Evolutionary conservation across 768 basidiomycete species (phyloP), one percentile per base, ranked within the genome.

Genomic region (Erythrobasidium yunnanense): DNA sequence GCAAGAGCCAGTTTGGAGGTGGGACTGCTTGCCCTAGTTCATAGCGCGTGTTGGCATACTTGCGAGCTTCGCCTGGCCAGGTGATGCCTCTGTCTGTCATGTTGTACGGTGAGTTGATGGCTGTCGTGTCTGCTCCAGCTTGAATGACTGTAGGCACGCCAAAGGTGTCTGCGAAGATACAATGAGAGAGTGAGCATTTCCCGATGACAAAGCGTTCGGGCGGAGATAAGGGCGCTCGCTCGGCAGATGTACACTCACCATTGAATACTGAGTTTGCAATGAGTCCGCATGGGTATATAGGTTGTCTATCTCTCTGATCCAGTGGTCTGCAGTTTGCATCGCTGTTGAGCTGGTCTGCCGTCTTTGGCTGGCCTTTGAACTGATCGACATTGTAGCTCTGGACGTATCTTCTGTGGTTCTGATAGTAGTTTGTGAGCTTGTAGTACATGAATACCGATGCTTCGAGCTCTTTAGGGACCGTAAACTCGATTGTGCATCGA

Each of bases 181-280:
- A 11, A 11, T n/a, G n/a, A 42, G 11, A 42, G 11, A n/a, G 38
- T 8, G n/a, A 22, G 32, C 11, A 23, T 13, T 20, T 2, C n/a
- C n/a, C n/a, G n/a, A n/a, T n/a, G n/a, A n/a, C n/a, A n/a, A n/a
- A n/a, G n/a, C n/a, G n/a, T n/a, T n/a, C n/a, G n/a, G n/a, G n/a
- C n/a, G n/a, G n/a, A n/a, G n/a, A n/a, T n/a, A n/a, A n/a, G n/a
- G n/a, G n/a, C n/a, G n/a, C n/a, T n/a, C n/a, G n/a, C n/a, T n/a
- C n/a, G n/a, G n/a, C n/a, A n/a, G n/a, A n/a, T n/a, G n/a, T n/a
- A 22, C 13, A 70, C 82, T 34, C 53, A 88, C 90, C 92, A 73
- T 99, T 99, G 80, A 96, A 99, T 8, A 90, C 38, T 1, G 90
- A 95, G 77, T 99, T 99, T 49, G 95, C 95, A 69, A 99, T 93